These are phyloP conservation scores for Dalbergia oliveri DNA, from an alignment of 306 rosid species.

Conservation along the genomic window DNA sequence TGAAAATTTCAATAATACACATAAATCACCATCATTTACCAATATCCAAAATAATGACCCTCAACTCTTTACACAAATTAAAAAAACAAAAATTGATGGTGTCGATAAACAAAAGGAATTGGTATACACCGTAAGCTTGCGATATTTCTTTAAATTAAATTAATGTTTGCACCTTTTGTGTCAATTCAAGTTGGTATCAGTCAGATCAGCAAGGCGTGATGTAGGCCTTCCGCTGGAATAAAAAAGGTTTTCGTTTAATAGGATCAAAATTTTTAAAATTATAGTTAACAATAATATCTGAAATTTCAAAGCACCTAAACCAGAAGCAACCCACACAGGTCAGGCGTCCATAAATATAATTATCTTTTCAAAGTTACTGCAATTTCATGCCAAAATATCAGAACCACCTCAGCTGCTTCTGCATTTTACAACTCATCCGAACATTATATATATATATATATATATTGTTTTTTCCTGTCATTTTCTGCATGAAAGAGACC, in stretches of 20 bases:
- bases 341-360: background rate
- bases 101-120: too few relatives aligned
- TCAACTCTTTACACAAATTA: too few relatives aligned
- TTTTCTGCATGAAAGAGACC: background rate
- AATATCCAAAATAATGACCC: too few relatives aligned
- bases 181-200: background rate
- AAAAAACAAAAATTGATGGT: too few relatives aligned
- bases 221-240: conserved; percentile 15
- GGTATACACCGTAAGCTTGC: background rate
- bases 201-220: conserved; percentile 40
- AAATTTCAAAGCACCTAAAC: background rate
- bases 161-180: background rate
- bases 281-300: conserved; percentile 1
- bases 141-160: conserved; percentile 13
- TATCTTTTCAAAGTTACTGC: background rate
- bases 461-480: too few relatives aligned
- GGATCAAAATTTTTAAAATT: background rate
- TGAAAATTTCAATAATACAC: too few relatives aligned
- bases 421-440: background rate
- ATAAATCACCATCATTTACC: too few relatives aligned
- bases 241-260: background rate
- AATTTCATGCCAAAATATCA: background rate
- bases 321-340: background rate
- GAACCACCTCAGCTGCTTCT: background rate
- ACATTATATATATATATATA: background rate